Percentiles rank a stretch among this genome's conserved stretches.
phyloP scores from a whole-genome alignment of 1,284 basidiomycete genomes.

The Puccinia hordei region DNA sequence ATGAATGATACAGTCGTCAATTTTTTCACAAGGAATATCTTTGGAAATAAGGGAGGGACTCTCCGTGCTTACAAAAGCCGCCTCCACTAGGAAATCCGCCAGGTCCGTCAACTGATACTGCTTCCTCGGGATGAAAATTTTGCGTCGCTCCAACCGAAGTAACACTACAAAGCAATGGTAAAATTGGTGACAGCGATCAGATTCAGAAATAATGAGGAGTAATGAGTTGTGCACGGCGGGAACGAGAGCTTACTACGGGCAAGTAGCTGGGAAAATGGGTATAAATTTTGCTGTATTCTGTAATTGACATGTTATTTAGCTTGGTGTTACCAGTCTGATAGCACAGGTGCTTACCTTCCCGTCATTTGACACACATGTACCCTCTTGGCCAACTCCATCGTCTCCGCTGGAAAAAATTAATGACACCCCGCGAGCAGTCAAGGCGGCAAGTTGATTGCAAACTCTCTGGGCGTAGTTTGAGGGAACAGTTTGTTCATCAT shows the following conservation, averaged over 20 bases:
- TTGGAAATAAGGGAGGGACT: no score
- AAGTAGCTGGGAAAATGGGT: constrained; percentile 30
- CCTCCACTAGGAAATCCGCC: constrained; percentile 37
- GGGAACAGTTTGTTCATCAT: constrained; percentile 55
- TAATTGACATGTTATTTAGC: not conserved
- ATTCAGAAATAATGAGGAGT: not conserved
- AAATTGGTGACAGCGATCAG: no score
- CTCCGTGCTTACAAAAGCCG: constrained; percentile 36
- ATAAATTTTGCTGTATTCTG: constrained; percentile 16
- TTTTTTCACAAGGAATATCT: no score
- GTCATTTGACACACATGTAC: constrained; percentile 38
- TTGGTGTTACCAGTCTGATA: not conserved
- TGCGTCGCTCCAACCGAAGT: constrained; percentile 57
- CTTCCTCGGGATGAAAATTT: constrained; percentile 56
- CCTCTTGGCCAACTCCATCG: constrained; percentile 28
- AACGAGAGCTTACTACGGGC: constrained; percentile 21
- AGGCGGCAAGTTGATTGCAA: constrained; percentile 59
- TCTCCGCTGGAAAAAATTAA: constrained; percentile 61
- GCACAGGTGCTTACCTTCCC: constrained; percentile 6
- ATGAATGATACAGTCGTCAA: constrained; percentile 6
- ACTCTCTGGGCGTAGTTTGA: constrained; percentile 53
- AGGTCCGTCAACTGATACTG: constrained; percentile 37
- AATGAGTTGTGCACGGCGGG: not conserved
- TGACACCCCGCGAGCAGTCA: constrained; percentile 60
- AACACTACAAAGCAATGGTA: not conserved